Percentiles rank a stretch among this genome's conserved stretches.
Evolutionary conservation across 805 yeast genomes (phyloP).

Genomic region (Candida sithepensis): DNA sequence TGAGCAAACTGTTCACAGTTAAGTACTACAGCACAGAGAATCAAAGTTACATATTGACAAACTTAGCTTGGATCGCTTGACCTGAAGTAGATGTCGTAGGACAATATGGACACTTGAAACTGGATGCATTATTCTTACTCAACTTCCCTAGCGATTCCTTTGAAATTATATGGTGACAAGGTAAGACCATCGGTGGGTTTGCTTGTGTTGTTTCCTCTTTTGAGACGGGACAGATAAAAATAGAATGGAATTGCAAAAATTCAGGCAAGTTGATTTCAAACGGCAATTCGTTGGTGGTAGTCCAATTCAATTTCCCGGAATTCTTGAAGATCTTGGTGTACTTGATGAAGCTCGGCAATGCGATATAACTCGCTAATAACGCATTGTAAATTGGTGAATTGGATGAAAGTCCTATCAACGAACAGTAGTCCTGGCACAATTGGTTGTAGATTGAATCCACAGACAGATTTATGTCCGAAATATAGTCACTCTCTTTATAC

Average conservation of each 20-base stretch:
- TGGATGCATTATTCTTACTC: conserved; percentile 33
- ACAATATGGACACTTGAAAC: conserved; percentile 72
- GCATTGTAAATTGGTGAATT: conserved; percentile 52
- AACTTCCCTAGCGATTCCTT: conserved; percentile 49
- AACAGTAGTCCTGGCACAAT: conserved; percentile 47
- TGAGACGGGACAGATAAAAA: conserved; percentile 68
- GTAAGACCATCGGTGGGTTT: conserved; percentile 51
- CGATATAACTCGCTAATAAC: conserved; percentile 47
- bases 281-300: conserved; percentile 56
- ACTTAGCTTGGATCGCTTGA: conserved; percentile 42
- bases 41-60: conserved; percentile 31
- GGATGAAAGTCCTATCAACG: conserved; percentile 43
- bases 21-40: neutral
- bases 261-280: conserved; percentile 57
- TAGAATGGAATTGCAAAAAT: conserved; percentile 53
- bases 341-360: conserved; percentile 52
- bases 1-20: too few species aligned
- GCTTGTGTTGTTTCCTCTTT: conserved; percentile 58
- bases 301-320: conserved; percentile 46
- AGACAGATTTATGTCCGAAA: conserved; percentile 5
- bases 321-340: conserved; percentile 38
- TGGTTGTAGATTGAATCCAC: conserved; percentile 19
- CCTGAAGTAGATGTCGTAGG: conserved; percentile 44
- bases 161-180: conserved; percentile 49
- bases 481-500: conserved; percentile 6